Percentiles rank a stretch among this genome's conserved stretches.
Evolutionary conservation across 768 basidiomycete species (phyloP).

Genomic region (Psilocybe subaeruginosa): DNA sequence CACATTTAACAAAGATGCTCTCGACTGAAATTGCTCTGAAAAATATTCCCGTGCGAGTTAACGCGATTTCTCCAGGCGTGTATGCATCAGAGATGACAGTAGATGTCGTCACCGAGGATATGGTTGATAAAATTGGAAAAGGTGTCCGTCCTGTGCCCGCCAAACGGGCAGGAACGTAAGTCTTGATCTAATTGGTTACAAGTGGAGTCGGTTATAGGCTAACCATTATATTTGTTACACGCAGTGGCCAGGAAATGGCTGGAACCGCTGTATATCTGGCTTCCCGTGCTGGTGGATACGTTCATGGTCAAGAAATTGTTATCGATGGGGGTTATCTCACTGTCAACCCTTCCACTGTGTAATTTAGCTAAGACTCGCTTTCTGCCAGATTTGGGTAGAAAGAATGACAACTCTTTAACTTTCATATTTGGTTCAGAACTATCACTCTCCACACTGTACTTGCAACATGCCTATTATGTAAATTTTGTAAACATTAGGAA

Average conservation of each 20-base stretch:
- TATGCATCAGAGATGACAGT: constrained; percentile 78
- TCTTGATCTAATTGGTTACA: constrained; percentile 17
- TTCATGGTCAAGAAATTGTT: constrained; percentile 77
- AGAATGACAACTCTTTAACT: too few species aligned
- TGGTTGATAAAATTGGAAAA: constrained; percentile 59
- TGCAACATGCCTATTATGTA: too few species aligned
- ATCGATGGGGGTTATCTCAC: constrained; percentile 77
- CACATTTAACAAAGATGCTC: constrained; percentile 78
- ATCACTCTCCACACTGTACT: too few species aligned
- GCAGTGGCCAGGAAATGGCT: constrained; percentile 73
- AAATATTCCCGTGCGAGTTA: constrained; percentile 68
- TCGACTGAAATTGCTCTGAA: constrained; percentile 77
- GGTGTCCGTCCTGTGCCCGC: constrained; percentile 66
- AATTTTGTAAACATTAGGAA: too few species aligned
- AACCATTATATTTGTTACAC: not conserved
- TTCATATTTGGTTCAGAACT: too few species aligned
- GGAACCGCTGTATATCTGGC: constrained; percentile 78
- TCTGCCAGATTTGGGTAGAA: too few species aligned
- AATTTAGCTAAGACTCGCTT: not conserved
- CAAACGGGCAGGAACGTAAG: constrained; percentile 67
- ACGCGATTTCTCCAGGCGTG: constrained; percentile 76
- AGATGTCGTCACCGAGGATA: constrained; percentile 47
- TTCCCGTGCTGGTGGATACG: constrained; percentile 73
- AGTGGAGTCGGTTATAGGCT: not conserved
- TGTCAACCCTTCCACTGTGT: constrained; percentile 64